phyloP scores from a whole-genome alignment of 768 basidiomycete genomes.

The Lactarius vividus region DNA sequence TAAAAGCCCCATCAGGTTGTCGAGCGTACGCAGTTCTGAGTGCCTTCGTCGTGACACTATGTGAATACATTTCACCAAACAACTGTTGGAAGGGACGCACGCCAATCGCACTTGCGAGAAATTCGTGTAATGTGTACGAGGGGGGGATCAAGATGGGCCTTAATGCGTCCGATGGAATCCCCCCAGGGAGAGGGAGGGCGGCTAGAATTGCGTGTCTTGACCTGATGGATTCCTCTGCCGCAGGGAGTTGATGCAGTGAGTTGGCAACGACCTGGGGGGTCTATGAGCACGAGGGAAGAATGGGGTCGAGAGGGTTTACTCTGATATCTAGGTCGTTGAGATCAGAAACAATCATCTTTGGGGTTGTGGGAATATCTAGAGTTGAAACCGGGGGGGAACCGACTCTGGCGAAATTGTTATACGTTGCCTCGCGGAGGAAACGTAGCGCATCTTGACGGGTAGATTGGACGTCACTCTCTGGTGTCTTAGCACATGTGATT shows the following conservation, averaged over 20 bases:
- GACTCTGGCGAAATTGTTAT: constrained; percentile 22
- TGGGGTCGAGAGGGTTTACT: constrained; percentile 1
- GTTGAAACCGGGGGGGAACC: constrained; percentile 13
- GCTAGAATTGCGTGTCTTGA: constrained; percentile 57
- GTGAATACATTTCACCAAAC: constrained; percentile 20
- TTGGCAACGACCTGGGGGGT: constrained; percentile 9
- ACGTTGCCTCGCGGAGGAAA: constrained; percentile 27
- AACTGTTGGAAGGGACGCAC: constrained; percentile 40
- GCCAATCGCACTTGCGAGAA: constrained; percentile 54
- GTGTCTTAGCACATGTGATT: constrained; percentile 10
- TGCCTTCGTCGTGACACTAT: constrained; percentile 37
- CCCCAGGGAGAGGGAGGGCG: constrained; percentile 58
- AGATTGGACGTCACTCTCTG: constrained; percentile 23
- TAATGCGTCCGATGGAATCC: constrained; percentile 62
- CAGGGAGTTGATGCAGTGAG: constrained; percentile 6
- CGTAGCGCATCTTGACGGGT: constrained; percentile 27
- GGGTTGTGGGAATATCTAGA: constrained; percentile 11
- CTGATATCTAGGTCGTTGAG: constrained; percentile 26
- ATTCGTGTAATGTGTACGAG: constrained; percentile 65
- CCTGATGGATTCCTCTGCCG: constrained; percentile 39
- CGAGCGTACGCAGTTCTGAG: constrained; percentile 54
- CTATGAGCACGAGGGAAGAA: constrained; percentile 5
- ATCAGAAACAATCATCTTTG: constrained; percentile 20
- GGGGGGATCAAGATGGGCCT: constrained; percentile 67
- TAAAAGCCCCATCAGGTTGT: neutral